These are phyloP conservation scores for Nicotiana obtusifolia DNA, from an alignment of 257 asterid genomes.

Conservation along the genomic window DNA sequence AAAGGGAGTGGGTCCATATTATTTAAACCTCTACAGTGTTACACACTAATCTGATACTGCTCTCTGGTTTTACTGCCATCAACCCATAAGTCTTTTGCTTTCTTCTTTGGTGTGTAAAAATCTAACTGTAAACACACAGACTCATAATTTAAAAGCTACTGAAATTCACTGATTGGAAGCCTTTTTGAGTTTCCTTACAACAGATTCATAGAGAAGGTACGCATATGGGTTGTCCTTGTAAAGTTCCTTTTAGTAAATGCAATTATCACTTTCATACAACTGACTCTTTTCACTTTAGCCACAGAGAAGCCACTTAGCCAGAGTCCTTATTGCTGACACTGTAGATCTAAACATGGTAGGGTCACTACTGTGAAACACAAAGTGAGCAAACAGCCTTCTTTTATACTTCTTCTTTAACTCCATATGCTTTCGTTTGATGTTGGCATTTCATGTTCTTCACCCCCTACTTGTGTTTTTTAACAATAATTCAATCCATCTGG, in stretches of 20 bases:
- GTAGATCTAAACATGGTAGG: constrained; percentile 1
- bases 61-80: constrained; percentile 1
- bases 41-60: neutral
- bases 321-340: constrained; percentile 6
- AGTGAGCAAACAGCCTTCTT: constrained; percentile 12
- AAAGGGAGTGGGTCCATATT: neutral
- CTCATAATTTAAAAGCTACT: neutral
- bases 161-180: neutral
- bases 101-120: neutral
- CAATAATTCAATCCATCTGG: constrained; percentile 21
- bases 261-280: constrained; percentile 7
- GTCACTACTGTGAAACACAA: neutral
- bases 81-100: neutral
- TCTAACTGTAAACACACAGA: neutral
- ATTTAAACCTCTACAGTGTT: neutral
- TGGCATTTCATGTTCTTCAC: constrained; percentile 5
- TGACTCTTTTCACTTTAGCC: neutral
- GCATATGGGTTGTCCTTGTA: constrained; percentile 12
- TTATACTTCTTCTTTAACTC: neutral
- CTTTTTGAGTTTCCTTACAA: neutral
- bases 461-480: constrained; percentile 16
- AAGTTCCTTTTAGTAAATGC: neutral
- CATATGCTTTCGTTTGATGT: neutral
- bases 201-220: neutral
- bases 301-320: neutral